A percentile compares a stretch with the other conserved stretches of the same genome.
phyloP scores from a whole-genome alignment of 2,329 filamentous ascomycete genomes.

The Fusarium brachygibbosum region DNA sequence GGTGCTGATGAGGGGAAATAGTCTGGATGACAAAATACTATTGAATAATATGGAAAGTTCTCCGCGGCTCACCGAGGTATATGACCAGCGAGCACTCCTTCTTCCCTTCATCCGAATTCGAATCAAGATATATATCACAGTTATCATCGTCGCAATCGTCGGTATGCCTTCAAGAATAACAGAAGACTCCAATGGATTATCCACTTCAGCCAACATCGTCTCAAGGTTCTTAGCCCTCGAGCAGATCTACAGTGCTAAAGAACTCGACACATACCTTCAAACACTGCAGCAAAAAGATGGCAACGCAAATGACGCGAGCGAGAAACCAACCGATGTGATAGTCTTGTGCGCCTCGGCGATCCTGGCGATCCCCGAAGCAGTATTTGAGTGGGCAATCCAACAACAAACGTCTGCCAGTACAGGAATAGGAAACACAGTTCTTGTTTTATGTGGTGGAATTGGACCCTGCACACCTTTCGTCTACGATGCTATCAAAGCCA shows the following conservation, averaged over 20 bases:
- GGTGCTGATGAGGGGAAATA: background rate
- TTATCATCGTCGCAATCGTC: fast-evolving
- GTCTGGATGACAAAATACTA: background rate
- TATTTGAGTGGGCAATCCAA: conserved; percentile 11
- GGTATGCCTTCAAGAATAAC: conserved; percentile 6
- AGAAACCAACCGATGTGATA: background rate
- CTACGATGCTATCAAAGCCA: conserved; percentile 16
- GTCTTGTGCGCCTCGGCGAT: conserved; percentile 22
- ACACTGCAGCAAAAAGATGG: fast-evolving
- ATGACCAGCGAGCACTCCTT: background rate
- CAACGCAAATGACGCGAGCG: fast-evolving
- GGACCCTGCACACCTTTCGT: conserved; percentile 18
- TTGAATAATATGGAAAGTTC: background rate
- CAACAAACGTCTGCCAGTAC: fast-evolving
- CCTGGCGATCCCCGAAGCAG: conserved; percentile 20
- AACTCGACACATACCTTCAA: conserved; percentile 8
- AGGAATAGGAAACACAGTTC: background rate
- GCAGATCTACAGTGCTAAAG: conserved; percentile 25
- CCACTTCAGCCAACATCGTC: background rate
- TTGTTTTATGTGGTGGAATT: conserved; percentile 15
- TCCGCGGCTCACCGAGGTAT: conserved; percentile 10
- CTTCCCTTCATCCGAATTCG: background rate
- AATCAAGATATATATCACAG: fast-evolving
- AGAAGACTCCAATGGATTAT: fast-evolving
- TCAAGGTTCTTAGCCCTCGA: conserved; percentile 10